Percentiles rank a stretch among this genome's conserved stretches.
These are phyloP conservation scores for Aureobasidium musti DNA, from an alignment of 2,329 filamentous ascomycete genomes.

Conservation along the genomic window DNA sequence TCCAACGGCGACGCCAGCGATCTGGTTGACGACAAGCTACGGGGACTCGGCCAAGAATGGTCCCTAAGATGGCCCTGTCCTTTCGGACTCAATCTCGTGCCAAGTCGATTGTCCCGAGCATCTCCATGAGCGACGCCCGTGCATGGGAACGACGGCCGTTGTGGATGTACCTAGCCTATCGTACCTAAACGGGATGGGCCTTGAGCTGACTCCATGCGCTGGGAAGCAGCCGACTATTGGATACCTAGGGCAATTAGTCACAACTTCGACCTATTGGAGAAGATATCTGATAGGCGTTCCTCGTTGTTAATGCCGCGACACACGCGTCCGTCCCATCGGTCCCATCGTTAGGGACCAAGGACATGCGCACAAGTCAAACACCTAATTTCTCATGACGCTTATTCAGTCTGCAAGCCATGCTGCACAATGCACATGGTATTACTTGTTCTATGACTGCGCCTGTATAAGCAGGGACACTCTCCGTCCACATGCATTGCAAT, in stretches of 20 bases:
- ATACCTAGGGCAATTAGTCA: slow-evolving; percentile 10
- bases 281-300: background rate
- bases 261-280: background rate
- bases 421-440: background rate
- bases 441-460: background rate
- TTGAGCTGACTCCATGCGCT: background rate
- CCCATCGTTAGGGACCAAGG: background rate
- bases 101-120: slow-evolving; percentile 5
- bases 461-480: background rate
- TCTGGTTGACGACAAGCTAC: background rate
- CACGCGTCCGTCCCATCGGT: too few relatives aligned
- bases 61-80: background rate
- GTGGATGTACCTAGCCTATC: background rate
- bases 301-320: background rate
- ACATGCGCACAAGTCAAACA: background rate
- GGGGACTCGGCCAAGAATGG: background rate
- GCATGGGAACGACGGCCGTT: slow-evolving; percentile 23
- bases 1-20: background rate
- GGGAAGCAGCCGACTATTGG: slow-evolving; percentile 14
- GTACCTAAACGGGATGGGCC: background rate
- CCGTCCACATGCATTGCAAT: background rate
- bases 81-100: background rate
- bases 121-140: slow-evolving; percentile 5
- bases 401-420: background rate
- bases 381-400: background rate